Evolutionary conservation across 768 basidiomycete genomes (phyloP), one percentile per base, ranked within the genome.

Genomic region (Suillus occidentalis): DNA sequence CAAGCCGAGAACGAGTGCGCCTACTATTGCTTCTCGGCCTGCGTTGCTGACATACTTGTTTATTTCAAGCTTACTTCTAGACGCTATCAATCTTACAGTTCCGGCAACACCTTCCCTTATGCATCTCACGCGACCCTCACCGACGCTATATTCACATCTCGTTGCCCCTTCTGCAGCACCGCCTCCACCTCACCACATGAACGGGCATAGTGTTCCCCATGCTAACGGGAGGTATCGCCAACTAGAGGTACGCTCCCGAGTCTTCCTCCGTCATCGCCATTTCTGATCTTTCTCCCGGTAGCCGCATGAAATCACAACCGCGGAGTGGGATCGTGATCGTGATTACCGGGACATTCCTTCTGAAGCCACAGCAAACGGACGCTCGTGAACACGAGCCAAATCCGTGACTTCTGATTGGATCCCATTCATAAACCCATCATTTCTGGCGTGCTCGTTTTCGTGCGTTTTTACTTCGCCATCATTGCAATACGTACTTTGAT

Each of bases 1-100:
- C 73, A 76, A 45, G 69, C 73, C 1, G 75, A 76, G 58, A 78
- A 77, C 60, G 72, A 76, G 77, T 76, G 52, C 4, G 76, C 67
- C 16, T 34, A 16, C 5, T 22, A 25, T 14, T 42, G 34, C 8
- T 49, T 18, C 3, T 42, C 6, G 42, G n/a, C 42, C 4, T 37
- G 34, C 58, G 13, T 16, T 8, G 28, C 37, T 50, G 14, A 22
- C n/a, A 36, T 16, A 14, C 2, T 22, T 4, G 2, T 13, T 53
- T 25, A 36, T 60, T 13, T 65, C 1, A 13, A 76, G 75, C 59
- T 72, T 76, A 12, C 76, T 76, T 28, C 72, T 76, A 52, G 75
- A 76, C 31, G 75, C 75, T 8, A 76, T 76, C 18, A 77, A 71
- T 63, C 75, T 76, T 53, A 50, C 75, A 8, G 66, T 77, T 3